Percentiles rank a stretch among this genome's conserved stretches.
These are phyloP conservation scores for Colletotrichum scovillei DNA, from an alignment of 2,329 filamentous ascomycete species.

Conservation along the genomic window DNA sequence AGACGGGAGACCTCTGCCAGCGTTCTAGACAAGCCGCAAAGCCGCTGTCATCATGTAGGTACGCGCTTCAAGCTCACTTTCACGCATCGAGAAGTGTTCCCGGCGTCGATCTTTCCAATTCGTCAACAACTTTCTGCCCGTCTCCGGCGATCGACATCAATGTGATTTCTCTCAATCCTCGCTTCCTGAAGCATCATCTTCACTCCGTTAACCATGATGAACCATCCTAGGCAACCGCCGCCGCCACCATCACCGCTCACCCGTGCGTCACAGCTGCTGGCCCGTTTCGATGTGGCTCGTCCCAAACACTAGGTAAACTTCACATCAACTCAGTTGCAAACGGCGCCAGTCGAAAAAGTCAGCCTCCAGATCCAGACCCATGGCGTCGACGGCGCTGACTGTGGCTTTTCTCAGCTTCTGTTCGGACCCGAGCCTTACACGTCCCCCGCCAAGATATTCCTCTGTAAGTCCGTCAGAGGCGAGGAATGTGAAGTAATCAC, in stretches of 20 bases:
- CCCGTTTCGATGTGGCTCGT: conserved; percentile 18
- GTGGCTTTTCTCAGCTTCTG: neutral
- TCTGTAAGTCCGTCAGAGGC: neutral
- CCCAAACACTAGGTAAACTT: conserved; percentile 4
- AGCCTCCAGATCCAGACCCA: neutral
- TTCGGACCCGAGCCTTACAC: neutral
- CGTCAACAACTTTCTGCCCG: conserved; percentile 3
- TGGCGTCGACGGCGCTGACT: conserved; percentile 9
- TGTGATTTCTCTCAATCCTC: neutral
- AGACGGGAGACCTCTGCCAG: neutral
- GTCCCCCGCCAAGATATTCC: neutral
- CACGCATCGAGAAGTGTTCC: conserved; percentile 26
- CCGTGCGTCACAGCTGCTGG: conserved; percentile 22
- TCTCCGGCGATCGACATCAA: conserved; percentile 14
- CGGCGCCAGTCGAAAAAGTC: conserved; percentile 9
- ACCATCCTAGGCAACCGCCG: neutral
- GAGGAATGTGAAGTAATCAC: conserved; percentile 6
- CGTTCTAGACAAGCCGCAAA: neutral
- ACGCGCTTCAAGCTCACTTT: neutral
- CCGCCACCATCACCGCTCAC: neutral
- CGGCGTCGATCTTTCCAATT: conserved; percentile 2
- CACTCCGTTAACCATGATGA: neutral
- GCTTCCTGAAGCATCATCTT: neutral
- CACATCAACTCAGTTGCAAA: conserved; percentile 19
- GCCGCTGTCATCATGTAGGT: neutral